Evolutionary conservation across 805 yeast species (phyloP).

Genomic region (Citeromyces nyonsensis): DNA sequence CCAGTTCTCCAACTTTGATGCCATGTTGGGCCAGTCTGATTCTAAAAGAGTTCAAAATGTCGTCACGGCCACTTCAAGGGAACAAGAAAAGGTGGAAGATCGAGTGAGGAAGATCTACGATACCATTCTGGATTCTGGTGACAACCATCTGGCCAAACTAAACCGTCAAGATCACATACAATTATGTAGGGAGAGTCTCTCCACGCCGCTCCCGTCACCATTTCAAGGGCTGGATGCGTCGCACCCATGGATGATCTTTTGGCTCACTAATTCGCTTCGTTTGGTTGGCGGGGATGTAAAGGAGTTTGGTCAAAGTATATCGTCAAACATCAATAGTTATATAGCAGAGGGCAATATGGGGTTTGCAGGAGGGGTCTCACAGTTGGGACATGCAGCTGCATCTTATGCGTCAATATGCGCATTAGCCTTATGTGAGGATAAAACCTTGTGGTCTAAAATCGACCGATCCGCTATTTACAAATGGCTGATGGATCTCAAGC

Average conservation of each 20-base stretch:
- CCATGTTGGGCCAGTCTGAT: too few relatives aligned
- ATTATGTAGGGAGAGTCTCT: slow-evolving; percentile 25
- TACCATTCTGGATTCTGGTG: slow-evolving; percentile 12
- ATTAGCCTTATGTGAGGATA: slow-evolving; percentile 32
- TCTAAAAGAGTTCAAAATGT: slow-evolving; percentile 5
- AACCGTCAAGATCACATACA: slow-evolving; percentile 19
- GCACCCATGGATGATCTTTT: slow-evolving; percentile 83
- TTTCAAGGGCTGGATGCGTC: slow-evolving; percentile 65
- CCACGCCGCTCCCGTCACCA: slow-evolving; percentile 28
- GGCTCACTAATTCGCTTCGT: slow-evolving; percentile 50
- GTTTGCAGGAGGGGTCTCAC: slow-evolving; percentile 76
- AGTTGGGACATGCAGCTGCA: slow-evolving; percentile 73
- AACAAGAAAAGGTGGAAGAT: slow-evolving; percentile 23
- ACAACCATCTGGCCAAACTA: slow-evolving; percentile 13
- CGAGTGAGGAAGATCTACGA: slow-evolving; percentile 15
- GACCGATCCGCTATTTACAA: slow-evolving; percentile 29
- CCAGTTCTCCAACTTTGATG: too few relatives aligned
- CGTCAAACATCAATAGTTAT: slow-evolving; percentile 13
- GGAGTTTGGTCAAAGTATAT: slow-evolving; percentile 9
- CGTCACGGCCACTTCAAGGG: slow-evolving; percentile 17
- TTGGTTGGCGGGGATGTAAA: slow-evolving; percentile 21
- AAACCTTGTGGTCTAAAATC: slow-evolving; percentile 22
- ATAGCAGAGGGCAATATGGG: slow-evolving; percentile 33
- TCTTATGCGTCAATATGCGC: slow-evolving; percentile 66
- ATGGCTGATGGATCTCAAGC: slow-evolving; percentile 58